Base-by-base conservation (phyloP, 208 protist genomes). In the Blastocrithidia nonstop region DNA sequence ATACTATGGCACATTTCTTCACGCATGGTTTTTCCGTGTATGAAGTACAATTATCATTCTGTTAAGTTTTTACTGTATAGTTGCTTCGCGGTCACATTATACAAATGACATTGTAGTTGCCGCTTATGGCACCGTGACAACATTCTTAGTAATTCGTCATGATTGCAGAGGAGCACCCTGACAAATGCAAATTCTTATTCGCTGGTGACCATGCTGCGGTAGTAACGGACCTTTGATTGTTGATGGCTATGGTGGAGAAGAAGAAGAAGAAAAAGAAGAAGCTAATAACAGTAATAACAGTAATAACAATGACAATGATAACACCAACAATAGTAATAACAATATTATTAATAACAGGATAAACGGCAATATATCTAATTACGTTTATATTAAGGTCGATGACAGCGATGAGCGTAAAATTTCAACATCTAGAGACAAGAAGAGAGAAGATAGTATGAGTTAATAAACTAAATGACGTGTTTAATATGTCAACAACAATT, bases 61-160 rank as follows among this genome's bases (percentile, higher is more conserved):
- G 11, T 29, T 58, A 40, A 64, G 54, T 33, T 86, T 74, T 27
- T 81, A 69, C 48, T 77, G 44, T 39, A 89, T 93, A 35, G 46
- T 93, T 23, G 63, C 70, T 15, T 88, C 79, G 19, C 79, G 77
- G 3, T 89, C 74, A 24, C 84, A 93, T 57, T 93, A 93, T 72
- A 93, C 84, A 1, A 68, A 88, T 37, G 83, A 88, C 53, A 75
- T 92, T 20, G 15, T 90, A 2, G 76, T 90, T 3, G 47, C 73
- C 1, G 44, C 67, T 3, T 78, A 85, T 46, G 29, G 53, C 22
- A 84, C 70, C 26, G 50, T 78, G 9, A 35, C 55, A 9, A 84
- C 76, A n/a, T 90, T 66, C 57, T 54, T 79, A 49, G 22, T 74
- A 4, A 48, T 87, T 13, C 35, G 32, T 2, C 81, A 90, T 49